A percentile compares a stretch with the other conserved stretches of the same genome.
Conservation (phyloP, 2,329 filamentous ascomycete species). For the Colletotrichum kahawae region DNA sequence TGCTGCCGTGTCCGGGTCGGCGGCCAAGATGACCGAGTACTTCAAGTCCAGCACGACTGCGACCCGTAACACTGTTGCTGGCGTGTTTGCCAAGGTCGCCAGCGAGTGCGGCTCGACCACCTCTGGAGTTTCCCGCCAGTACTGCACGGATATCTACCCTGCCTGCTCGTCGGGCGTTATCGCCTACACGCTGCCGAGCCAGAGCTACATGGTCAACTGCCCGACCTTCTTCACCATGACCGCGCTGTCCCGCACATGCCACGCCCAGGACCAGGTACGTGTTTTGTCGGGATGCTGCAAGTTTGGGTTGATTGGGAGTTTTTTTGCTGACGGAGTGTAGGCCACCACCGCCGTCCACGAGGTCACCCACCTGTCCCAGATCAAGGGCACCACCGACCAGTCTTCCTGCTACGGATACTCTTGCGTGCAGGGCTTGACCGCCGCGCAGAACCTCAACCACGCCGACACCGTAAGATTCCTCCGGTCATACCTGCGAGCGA, state of each 20-base stretch:
- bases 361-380: slow-evolving; percentile 64
- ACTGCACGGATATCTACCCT: slow-evolving; percentile 62
- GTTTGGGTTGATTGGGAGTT: background rate
- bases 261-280: slow-evolving; percentile 69
- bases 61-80: slow-evolving; percentile 54
- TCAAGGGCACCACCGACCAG: slow-evolving; percentile 63
- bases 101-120: slow-evolving; percentile 58
- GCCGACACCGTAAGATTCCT: slow-evolving; percentile 57
- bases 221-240: slow-evolving; percentile 63
- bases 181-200: slow-evolving; percentile 43
- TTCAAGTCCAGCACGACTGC: slow-evolving; percentile 62
- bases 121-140: slow-evolving; percentile 54
- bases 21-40: slow-evolving; percentile 61
- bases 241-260: slow-evolving; percentile 55
- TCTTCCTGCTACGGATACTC: slow-evolving; percentile 58
- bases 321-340: background rate
- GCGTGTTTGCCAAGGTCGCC: slow-evolving; percentile 56
- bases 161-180: slow-evolving; percentile 46
- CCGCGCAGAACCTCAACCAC: slow-evolving; percentile 60
- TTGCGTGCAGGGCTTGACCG: slow-evolving; percentile 54
- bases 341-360: slow-evolving; percentile 68
- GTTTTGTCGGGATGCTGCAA: slow-evolving; percentile 40
- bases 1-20: slow-evolving; percentile 53
- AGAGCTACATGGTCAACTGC: slow-evolving; percentile 66
- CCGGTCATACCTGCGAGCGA: background rate